Percentiles rank a stretch among this genome's conserved stretches.
Conservation (phyloP, 1,284 basidiomycete species). For the Ustilago bromivora region DNA sequence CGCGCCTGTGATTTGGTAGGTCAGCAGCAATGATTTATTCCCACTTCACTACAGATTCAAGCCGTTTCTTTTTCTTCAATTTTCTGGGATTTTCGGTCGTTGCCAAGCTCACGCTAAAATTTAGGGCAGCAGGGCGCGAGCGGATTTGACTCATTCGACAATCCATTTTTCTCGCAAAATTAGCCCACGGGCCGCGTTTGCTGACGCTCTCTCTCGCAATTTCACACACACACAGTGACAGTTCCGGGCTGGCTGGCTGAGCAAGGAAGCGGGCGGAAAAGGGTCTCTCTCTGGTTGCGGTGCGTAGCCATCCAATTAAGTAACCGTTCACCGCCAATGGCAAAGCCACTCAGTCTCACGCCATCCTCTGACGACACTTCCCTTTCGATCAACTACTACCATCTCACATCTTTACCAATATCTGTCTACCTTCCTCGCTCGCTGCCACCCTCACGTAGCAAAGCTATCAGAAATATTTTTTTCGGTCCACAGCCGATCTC, state of each 20-base stretch:
- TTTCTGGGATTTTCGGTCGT: constrained; percentile 10
- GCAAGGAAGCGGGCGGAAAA: constrained; percentile 1
- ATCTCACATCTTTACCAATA: background rate
- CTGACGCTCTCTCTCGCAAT: background rate
- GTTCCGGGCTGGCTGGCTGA: background rate
- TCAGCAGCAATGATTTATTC: background rate
- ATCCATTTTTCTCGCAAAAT: background rate
- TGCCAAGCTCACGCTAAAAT: background rate
- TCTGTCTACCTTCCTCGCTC: background rate
- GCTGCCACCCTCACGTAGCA: constrained; percentile 2
- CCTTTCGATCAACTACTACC: constrained; percentile 3
- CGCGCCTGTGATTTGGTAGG: background rate
- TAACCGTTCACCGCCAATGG: background rate
- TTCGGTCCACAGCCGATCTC: background rate
- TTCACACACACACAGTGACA: background rate
- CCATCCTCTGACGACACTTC: background rate
- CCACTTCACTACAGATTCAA: background rate
- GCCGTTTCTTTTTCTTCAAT: background rate
- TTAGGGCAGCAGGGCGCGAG: constrained; percentile 8
- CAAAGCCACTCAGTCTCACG: background rate
- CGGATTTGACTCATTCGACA: constrained; percentile 17
- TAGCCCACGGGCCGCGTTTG: background rate
- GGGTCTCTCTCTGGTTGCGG: constrained; percentile 11
- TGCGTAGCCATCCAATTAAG: background rate
- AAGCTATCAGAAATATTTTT: background rate